Evolutionary conservation across 805 yeast species (phyloP).

Genomic region (Wickerhamiella occidentalis): DNA sequence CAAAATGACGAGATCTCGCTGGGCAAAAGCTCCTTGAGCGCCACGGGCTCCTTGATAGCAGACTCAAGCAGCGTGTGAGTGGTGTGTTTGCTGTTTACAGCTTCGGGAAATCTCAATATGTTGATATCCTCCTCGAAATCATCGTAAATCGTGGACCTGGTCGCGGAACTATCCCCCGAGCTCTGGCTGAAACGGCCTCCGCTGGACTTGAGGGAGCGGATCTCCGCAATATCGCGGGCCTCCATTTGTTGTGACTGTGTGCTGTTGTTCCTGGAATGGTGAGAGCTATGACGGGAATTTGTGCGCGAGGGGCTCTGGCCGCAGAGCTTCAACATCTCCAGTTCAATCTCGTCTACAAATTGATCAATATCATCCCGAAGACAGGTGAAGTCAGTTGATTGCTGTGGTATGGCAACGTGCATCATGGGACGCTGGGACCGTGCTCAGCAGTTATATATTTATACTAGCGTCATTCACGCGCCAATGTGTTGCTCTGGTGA

Average conservation of each 20-base stretch:
- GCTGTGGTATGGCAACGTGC: neutral
- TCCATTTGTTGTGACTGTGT: neutral
- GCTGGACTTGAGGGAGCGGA: neutral
- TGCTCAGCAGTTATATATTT: neutral
- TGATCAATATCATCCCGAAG: neutral
- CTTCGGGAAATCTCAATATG: neutral
- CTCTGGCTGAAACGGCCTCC: neutral
- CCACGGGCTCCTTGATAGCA: neutral
- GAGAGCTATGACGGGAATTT: neutral
- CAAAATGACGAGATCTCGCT: neutral
- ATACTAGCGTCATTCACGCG: neutral
- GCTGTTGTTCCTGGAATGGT: neutral
- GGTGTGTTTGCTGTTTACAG: neutral
- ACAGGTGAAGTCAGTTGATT: neutral
- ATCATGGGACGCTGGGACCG: neutral
- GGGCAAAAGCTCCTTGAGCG: neutral
- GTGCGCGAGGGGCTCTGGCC: neutral
- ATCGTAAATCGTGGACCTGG: constrained; percentile 1
- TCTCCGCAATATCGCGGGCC: neutral
- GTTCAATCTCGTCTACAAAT: constrained; percentile 5
- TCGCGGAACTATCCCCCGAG: neutral
- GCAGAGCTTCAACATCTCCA: neutral
- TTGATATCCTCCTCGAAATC: neutral
- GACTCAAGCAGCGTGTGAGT: neutral
- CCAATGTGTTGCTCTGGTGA: constrained; percentile 2